Conservation (phyloP, 495 filamentous ascomycete genomes). For the Neurospora hispaniola region DNA sequence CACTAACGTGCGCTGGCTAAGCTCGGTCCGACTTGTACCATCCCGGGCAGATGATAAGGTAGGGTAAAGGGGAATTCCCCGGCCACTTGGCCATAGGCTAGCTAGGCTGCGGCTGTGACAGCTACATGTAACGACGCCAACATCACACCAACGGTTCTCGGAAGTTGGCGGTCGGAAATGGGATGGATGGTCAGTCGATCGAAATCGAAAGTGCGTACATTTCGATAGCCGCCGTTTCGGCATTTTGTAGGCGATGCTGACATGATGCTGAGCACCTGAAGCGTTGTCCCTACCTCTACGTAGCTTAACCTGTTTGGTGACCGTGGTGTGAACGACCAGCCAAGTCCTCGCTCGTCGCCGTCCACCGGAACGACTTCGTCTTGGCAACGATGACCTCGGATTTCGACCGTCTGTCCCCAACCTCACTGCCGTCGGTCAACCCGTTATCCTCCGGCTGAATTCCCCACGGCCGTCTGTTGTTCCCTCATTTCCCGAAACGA, state of each 20-base stretch:
- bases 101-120: neutral
- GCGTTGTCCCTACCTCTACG: neutral
- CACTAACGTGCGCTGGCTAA: neutral
- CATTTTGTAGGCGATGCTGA: neutral
- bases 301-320: neutral
- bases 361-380: neutral
- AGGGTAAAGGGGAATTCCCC: neutral
- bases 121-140: neutral
- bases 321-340: neutral
- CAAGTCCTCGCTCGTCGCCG: neutral
- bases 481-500: neutral
- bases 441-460: neutral
- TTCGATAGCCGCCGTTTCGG: neutral
- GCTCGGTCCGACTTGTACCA: neutral
- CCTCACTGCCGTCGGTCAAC: neutral
- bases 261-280: neutral
- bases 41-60: neutral
- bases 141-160: neutral
- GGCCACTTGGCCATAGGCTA: neutral
- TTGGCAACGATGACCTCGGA: neutral
- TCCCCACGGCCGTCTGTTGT: neutral
- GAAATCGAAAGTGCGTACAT: neutral
- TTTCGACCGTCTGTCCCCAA: neutral
- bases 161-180: neutral
- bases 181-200: neutral